Percentiles rank a stretch among this genome's conserved stretches.
Conservation (phyloP, 305 asterid genomes). For the Striga hermonthica region DNA sequence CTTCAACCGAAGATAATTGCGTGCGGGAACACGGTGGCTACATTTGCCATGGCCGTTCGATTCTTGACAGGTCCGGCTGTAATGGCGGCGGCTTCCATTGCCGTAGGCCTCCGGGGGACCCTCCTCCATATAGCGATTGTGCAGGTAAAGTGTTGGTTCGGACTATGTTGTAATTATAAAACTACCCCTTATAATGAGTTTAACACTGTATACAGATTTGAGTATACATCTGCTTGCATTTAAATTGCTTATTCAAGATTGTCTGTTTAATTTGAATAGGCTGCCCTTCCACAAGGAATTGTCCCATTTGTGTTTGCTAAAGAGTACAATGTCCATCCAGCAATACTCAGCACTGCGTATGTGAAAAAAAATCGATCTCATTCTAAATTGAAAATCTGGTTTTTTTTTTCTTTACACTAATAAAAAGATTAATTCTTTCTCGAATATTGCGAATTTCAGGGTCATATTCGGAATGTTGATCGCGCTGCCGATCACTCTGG, state of each 20-base stretch:
- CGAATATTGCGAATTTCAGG: slow-evolving; percentile 36
- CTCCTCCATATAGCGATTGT: slow-evolving; percentile 89
- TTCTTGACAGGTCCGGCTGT: slow-evolving; percentile 95
- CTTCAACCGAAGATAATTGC: slow-evolving; percentile 90
- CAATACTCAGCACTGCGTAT: slow-evolving; percentile 88
- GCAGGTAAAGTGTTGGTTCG: slow-evolving; percentile 46
- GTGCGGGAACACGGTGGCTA: slow-evolving; percentile 81
- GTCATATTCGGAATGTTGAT: slow-evolving; percentile 90
- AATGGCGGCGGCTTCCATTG: slow-evolving; percentile 92
- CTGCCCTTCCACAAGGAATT: slow-evolving; percentile 89
- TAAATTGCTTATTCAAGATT: neutral
- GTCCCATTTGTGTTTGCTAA: slow-evolving; percentile 78
- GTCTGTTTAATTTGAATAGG: slow-evolving; percentile 36
- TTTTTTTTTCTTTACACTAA: no score
- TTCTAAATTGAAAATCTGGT: neutral
- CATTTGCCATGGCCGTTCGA: slow-evolving; percentile 89
- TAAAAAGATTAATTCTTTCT: neutral
- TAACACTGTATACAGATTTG: neutral
- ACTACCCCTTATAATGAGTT: neutral
- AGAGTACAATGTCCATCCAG: slow-evolving; percentile 87
- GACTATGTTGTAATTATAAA: neutral
- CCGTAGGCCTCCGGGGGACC: slow-evolving; percentile 84
- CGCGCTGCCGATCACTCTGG: slow-evolving; percentile 80
- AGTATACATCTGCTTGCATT: slow-evolving; percentile 1
- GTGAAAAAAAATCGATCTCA: slow-evolving; percentile 15